Base-by-base conservation (phyloP, 345 rosid genomes). In the Bruguiera sexangula region DNA sequence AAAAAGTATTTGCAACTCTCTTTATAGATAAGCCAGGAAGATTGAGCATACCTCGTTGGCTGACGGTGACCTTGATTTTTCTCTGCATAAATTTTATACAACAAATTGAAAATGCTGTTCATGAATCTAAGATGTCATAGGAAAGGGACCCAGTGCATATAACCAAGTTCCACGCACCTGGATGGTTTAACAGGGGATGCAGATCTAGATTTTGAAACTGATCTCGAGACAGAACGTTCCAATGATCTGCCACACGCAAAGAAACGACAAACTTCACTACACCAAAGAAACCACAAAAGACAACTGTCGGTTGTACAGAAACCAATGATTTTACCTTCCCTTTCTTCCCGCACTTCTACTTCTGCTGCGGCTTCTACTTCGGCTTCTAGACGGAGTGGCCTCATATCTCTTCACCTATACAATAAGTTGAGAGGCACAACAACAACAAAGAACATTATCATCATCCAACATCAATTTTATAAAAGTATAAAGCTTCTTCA, bases 331-430 rank as follows among this genome's bases (percentile, higher is more conserved):
- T 48, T 32, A 85, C 96, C 90, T 90, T 57, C 79, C 62, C 27
- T 81, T 81, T 81, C 88, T 87, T 76, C 90, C 80, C 16, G 61
- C 73, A 34, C 95, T 90, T 78, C 83, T 76, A 82, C 87, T 86
- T 36, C 87, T 64, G 61, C 89, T 86, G 39, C 81, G 82, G 79
- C 97, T 91, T 73, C 92, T 62, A 56, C 91, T 87, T 37, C 69
- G 72, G 71, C 87, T 85, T 73, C 84, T 89, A 18, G 96, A 89
- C 27, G 78, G 95, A 61, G 87, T 81, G 65, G 79, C 66, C 37
- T 88, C 89, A 66, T 87, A 79, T 51, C 66, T 87, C 81, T 73
- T 92, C 74, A 92, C 98, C 98, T 92, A 71, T 63, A 63, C 32
- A 56, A 24, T 24, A 24, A 75, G 46, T 60, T 10, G 31, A 70